These are phyloP conservation scores for Spongispora temasekensis DNA, from an alignment of 1,284 basidiomycete species.

Conservation along the genomic window DNA sequence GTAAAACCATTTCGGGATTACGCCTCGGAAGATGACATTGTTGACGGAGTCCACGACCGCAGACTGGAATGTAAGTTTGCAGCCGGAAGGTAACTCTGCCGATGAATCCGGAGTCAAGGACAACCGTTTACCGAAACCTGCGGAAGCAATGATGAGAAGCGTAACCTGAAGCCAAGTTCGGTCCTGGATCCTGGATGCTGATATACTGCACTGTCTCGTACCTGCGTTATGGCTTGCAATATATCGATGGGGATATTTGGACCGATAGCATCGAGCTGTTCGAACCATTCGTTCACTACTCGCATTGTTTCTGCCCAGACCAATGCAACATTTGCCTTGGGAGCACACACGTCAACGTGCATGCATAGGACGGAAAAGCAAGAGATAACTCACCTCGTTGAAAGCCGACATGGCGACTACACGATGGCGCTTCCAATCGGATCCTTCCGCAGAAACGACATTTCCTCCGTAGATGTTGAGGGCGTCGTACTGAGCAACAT, in stretches of 20 bases:
- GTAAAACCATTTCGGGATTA: slow-evolving; percentile 38
- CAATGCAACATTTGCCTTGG: slow-evolving; percentile 44
- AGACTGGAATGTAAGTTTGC: slow-evolving; percentile 36
- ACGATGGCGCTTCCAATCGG: slow-evolving; percentile 31
- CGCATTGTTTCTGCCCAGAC: slow-evolving; percentile 46
- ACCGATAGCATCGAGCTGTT: slow-evolving; percentile 34
- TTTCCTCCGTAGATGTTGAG: slow-evolving; percentile 27
- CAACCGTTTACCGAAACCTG: slow-evolving; percentile 42
- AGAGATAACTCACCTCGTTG: slow-evolving; percentile 20
- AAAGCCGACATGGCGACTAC: slow-evolving; percentile 29
- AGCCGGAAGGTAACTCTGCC: slow-evolving; percentile 32
- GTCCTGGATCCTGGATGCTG: not conserved
- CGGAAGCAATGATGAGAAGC: slow-evolving; percentile 43
- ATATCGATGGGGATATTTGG: slow-evolving; percentile 31
- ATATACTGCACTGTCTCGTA: slow-evolving; percentile 9
- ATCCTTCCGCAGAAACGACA: slow-evolving; percentile 19
- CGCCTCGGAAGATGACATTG: slow-evolving; percentile 33
- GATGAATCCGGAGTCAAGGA: slow-evolving; percentile 35
- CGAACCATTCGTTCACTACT: slow-evolving; percentile 47
- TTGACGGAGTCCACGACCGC: slow-evolving; percentile 35
- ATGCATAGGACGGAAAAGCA: not conserved
- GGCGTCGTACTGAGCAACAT: slow-evolving; percentile 24
- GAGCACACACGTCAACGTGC: not conserved
- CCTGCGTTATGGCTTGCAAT: slow-evolving; percentile 32
- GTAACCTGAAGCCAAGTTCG: slow-evolving; percentile 30